A percentile compares a stretch with the other conserved stretches of the same genome.
Conservation (phyloP, 1,284 basidiomycete species). For the Thelephora terrestris region DNA sequence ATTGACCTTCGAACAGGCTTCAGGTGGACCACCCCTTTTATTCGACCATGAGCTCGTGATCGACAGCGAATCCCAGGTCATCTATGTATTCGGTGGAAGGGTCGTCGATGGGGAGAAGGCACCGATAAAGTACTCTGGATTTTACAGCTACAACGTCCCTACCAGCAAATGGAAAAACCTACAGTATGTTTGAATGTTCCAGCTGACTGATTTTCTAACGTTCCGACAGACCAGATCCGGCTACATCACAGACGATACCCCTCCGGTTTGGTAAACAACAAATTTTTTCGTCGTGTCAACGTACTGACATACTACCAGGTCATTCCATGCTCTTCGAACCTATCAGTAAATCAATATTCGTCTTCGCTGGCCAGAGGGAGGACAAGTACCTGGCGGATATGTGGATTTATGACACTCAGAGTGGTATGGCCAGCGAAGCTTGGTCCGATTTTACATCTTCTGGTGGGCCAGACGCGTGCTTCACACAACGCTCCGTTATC, state of each 20-base stretch:
- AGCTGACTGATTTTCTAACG: neutral
- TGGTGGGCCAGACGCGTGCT: conserved; percentile 58
- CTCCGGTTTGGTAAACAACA: conserved; percentile 46
- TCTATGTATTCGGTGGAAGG: conserved; percentile 75
- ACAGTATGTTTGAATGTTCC: conserved; percentile 35
- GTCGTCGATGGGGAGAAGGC: conserved; percentile 56
- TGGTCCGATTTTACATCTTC: conserved; percentile 47
- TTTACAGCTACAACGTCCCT: conserved; percentile 60
- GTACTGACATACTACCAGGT: conserved; percentile 26
- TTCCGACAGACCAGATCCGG: conserved; percentile 2
- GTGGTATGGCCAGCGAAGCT: conserved; percentile 48
- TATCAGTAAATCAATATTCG: conserved; percentile 42
- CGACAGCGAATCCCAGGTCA: conserved; percentile 57
- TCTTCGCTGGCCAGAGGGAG: conserved; percentile 62
- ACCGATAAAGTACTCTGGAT: conserved; percentile 48
- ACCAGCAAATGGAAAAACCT: conserved; percentile 53
- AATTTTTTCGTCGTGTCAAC: neutral
- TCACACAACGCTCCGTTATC: conserved; percentile 61
- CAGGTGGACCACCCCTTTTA: conserved; percentile 64
- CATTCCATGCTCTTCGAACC: conserved; percentile 74
- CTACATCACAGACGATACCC: conserved; percentile 27
- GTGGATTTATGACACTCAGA: conserved; percentile 58
- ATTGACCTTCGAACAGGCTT: conserved; percentile 27
- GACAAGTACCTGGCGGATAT: conserved; percentile 61
- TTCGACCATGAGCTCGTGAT: conserved; percentile 79